Evolutionary conservation across 2,329 filamentous ascomycete species (phyloP), one percentile per base, ranked within the genome.

Genomic region (Seiridium unicorne): DNA sequence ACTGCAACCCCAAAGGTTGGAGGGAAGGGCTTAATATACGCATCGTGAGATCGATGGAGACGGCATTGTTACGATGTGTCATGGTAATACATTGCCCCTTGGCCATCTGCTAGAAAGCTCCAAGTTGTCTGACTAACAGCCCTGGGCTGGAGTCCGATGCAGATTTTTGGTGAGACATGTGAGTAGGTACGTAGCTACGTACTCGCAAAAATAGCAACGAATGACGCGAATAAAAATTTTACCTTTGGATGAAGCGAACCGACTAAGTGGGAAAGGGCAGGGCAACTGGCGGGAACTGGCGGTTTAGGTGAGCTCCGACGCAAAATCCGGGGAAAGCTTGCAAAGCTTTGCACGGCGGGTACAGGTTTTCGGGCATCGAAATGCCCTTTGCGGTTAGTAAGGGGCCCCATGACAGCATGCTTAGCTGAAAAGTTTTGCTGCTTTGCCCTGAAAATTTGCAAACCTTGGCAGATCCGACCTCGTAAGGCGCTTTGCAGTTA

Each of bases 401-500:
- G 18, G 18, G 32, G 31, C 10, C 18, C 44, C 8, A 49, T 49
- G 46, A 49, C 46, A 18, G 46, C 46, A 49, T 49, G 7, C n/a
- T 18, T 32, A 32, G 46, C 47, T 34, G 57, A 42, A 42, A 42
- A 42, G 7, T 13, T 42, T 42, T 35, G 49, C 13, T 32, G 31
- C 32, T 11, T 38, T 40, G 32, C 6, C 18, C 10, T 40, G 51
- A 59, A 61, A 59, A 54, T 57, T 57, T 60, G 54, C 40, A 55
- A 40, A 59, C 49, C 49, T 61, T 54, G 59, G 59, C 60, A 54
- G 56, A 47, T 54, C 59, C 55, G 59, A 36, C 36, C 10, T 60
- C 34, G 51, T 47, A 44, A 54, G 53, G 57, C 57, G 57, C 57
- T 60, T 62, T 60, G 57, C 60, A 62, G 60, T 62, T 62, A 62